These are phyloP conservation scores for Exobasidium rhododendri DNA, from an alignment of 1,284 basidiomycete genomes.

Conservation along the genomic window DNA sequence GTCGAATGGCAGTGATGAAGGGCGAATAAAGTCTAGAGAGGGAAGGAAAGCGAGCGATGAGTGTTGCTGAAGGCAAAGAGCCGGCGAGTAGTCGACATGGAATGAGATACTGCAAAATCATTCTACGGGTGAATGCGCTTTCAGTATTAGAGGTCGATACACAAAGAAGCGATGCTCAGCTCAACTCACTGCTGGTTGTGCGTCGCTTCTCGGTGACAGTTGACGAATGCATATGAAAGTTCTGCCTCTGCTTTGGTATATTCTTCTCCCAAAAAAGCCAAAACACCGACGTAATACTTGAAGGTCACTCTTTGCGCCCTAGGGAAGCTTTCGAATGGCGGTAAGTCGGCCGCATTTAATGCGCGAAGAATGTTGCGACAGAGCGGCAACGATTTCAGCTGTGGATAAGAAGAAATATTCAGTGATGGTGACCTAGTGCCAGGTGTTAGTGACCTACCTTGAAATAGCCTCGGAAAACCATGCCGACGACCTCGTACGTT, in stretches of 20 bases:
- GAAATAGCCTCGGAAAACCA: conserved; percentile 92
- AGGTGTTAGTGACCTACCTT: no score
- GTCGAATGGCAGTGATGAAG: conserved; percentile 71
- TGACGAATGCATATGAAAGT: conserved; percentile 74
- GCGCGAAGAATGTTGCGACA: conserved; percentile 89
- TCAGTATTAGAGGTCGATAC: conserved; percentile 13
- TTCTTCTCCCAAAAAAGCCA: conserved; percentile 88
- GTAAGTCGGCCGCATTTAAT: conserved; percentile 81
- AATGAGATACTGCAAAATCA: conserved; percentile 84
- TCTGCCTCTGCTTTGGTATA: conserved; percentile 74
- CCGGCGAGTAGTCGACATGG: conserved; percentile 83
- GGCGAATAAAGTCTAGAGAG: conserved; percentile 73
- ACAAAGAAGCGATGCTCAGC: not conserved
- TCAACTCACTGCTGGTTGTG: conserved; percentile 73
- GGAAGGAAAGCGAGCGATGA: conserved; percentile 68
- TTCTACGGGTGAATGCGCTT: conserved; percentile 33
- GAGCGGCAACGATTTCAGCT: conserved; percentile 85
- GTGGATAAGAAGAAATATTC: conserved; percentile 18
- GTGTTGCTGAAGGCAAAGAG: conserved; percentile 68
- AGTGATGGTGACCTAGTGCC: conserved; percentile 1
- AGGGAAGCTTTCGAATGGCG: conserved; percentile 72
- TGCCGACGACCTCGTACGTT: conserved; percentile 86
- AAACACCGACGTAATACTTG: conserved; percentile 86
- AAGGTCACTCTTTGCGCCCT: conserved; percentile 74
- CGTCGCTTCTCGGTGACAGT: conserved; percentile 68